Base-by-base conservation (phyloP, 2,329 filamentous ascomycete species). In the Madurella mycetomatis region DNA sequence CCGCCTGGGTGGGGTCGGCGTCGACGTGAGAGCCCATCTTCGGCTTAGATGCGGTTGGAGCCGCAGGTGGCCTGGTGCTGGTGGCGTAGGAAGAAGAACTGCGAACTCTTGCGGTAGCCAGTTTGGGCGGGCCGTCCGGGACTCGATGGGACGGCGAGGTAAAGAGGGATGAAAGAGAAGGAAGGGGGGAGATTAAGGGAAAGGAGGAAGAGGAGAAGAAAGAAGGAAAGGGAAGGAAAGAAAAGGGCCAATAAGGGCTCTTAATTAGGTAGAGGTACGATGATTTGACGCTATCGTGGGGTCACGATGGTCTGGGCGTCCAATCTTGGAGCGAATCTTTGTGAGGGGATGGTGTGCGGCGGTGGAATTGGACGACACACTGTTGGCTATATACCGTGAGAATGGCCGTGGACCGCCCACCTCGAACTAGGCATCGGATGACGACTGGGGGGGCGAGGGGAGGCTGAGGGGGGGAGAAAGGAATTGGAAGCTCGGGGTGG, bases 1-100 rank as follows among this genome's bases (percentile, higher is more conserved):
- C 62, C 12, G 63, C 62, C 31, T 64, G 60, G 18, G 59, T 56
- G 41, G 60, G 61, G 45, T 63, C 61, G 30, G 58, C 53, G 39
- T 58, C 61, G 44, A 54, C 47, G 42, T 59, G 53, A 16, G 56
- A 58, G 15, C 57, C 56, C 59, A 63, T 62, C 19, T 54, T 55
- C 16, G 61, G 52, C 11, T 49, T 49, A 34, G 55, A 16, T 25
- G 49, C 39, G 47, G 46, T 16, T 9, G 49, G 45, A 5, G 32
- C 45, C 30, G 18, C 9, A 11, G 47, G 41, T 32, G 46, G 41
- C 40, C 32, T 45, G 49, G 46, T 41, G 50, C 31, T 18, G 45
- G 57, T 47, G 40, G 18, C 48, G 42, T 39, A 18, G 30, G 41
- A 17, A 15, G 42, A n/a, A 25, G 42, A 25, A 15, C 16, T 44